Conservation (phyloP, 805 yeast genomes). For the Metschnikowia sp. region DNA sequence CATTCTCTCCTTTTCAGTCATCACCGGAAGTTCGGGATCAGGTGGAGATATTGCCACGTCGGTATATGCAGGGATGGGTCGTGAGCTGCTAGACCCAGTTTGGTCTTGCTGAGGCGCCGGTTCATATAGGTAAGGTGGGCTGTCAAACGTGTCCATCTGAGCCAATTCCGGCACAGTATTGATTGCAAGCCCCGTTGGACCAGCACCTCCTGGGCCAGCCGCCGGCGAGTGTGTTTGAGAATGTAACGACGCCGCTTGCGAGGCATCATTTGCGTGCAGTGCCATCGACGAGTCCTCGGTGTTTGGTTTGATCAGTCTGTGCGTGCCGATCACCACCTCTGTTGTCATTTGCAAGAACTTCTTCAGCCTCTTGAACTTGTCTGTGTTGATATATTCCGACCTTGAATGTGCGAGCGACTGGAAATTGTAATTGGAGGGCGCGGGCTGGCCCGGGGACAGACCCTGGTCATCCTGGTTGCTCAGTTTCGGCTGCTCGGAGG, state of each 20-base stretch:
- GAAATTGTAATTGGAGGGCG: slow-evolving; percentile 21
- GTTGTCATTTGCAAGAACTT: slow-evolving; percentile 80
- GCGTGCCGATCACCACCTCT: slow-evolving; percentile 80
- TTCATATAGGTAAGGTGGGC: slow-evolving; percentile 27
- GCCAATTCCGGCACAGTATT: slow-evolving; percentile 9
- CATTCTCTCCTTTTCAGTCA: slow-evolving; percentile 58
- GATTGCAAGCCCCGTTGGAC: not conserved
- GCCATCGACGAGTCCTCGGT: not conserved
- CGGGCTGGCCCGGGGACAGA: slow-evolving; percentile 10
- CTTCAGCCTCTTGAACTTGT: slow-evolving; percentile 66
- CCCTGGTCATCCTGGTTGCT: slow-evolving; percentile 3
- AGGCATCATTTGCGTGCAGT: not conserved
- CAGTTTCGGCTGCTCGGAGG: slow-evolving; percentile 16
- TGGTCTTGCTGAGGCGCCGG: slow-evolving; percentile 2
- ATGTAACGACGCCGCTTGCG: not conserved
- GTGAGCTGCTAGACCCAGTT: not conserved
- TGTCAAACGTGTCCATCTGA: slow-evolving; percentile 19
- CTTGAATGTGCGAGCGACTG: slow-evolving; percentile 25
- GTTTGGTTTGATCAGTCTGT: slow-evolving; percentile 37
- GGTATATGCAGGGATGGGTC: slow-evolving; percentile 24
- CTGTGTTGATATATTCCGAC: slow-evolving; percentile 67
- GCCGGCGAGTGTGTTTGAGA: not conserved
- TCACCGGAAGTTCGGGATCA: slow-evolving; percentile 13
- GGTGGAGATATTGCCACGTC: slow-evolving; percentile 16
- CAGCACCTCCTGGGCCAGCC: not conserved